A percentile compares a stretch with the other conserved stretches of the same genome.
Evolutionary conservation across 2,329 filamentous ascomycete species (phyloP).

Genomic region (Fusarium stilboides): DNA sequence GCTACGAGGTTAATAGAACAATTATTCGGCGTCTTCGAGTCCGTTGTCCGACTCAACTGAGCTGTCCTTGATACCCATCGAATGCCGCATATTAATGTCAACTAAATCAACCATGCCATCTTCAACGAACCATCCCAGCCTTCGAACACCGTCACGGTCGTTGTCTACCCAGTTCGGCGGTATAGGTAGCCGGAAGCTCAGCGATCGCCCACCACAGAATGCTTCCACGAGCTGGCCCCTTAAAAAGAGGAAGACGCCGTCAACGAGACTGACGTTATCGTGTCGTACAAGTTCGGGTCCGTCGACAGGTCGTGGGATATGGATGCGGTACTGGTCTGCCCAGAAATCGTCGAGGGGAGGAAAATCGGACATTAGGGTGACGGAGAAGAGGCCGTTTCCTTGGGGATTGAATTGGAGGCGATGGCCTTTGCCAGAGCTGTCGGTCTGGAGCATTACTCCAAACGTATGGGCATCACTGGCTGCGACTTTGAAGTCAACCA

Average conservation of each 20-base stretch:
- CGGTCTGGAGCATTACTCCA: constrained; percentile 50
- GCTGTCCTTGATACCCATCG: constrained; percentile 33
- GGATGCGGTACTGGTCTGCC: constrained; percentile 55
- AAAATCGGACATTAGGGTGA: constrained; percentile 51
- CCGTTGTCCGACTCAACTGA: constrained; percentile 38
- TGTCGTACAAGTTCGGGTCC: constrained; percentile 56
- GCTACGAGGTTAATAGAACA: constrained; percentile 19
- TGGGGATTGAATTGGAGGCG: constrained; percentile 47
- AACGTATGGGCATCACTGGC: constrained; percentile 50
- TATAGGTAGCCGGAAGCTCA: constrained; percentile 51
- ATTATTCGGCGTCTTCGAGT: constrained; percentile 42
- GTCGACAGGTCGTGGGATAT: constrained; percentile 53
- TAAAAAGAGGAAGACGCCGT: constrained; percentile 47
- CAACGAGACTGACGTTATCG: constrained; percentile 48
- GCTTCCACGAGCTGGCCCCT: constrained; percentile 49
- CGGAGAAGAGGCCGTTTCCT: constrained; percentile 44
- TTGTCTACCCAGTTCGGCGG: constrained; percentile 24
- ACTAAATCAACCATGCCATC: constrained; percentile 51
- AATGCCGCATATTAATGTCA: constrained; percentile 47
- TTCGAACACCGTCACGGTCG: constrained; percentile 33
- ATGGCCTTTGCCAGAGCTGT: constrained; percentile 48
- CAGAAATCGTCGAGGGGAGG: constrained; percentile 57
- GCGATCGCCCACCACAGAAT: constrained; percentile 51
- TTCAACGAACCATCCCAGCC: constrained; percentile 53
- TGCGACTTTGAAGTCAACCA: constrained; percentile 46